Conservation (phyloP, 2,329 filamentous ascomycete species). For the Alternaria solani region DNA sequence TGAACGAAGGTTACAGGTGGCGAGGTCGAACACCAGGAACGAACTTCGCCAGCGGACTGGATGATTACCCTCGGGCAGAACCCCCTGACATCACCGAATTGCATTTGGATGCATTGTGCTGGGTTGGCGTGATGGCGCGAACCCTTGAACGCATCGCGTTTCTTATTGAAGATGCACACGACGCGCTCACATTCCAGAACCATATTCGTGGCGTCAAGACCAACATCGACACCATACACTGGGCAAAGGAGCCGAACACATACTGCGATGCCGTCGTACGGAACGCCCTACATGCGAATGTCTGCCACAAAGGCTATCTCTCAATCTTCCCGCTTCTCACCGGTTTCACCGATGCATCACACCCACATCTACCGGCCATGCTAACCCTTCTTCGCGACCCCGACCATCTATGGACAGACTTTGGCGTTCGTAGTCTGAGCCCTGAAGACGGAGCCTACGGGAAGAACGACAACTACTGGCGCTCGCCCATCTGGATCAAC, state of each 20-base stretch:
- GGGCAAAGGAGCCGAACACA: conserved; percentile 78
- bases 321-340: conserved; percentile 90
- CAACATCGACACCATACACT: conserved; percentile 91
- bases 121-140: conserved; percentile 93
- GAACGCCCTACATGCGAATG: conserved; percentile 81
- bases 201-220: conserved; percentile 76
- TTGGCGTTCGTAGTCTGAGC: conserved; percentile 86
- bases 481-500: conserved; percentile 92
- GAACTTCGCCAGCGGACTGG: conserved; percentile 86
- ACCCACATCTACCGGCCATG: conserved; percentile 74
- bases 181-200: conserved; percentile 72
- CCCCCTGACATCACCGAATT: conserved; percentile 92
- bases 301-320: conserved; percentile 94
- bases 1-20: conserved; percentile 89
- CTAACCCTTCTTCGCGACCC: conserved; percentile 80
- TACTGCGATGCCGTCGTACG: conserved; percentile 93
- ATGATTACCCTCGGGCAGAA: conserved; percentile 91
- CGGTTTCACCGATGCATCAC: conserved; percentile 76
- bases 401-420: conserved; percentile 82
- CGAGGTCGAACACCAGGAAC: conserved; percentile 83
- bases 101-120: conserved; percentile 89
- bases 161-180: conserved; percentile 74
- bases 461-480: conserved; percentile 94
- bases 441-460: conserved; percentile 80
- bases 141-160: conserved; percentile 79